Percentiles rank a stretch among this genome's conserved stretches.
Conservation (phyloP, 2,329 filamentous ascomycete species). For the Dactylellina parvicollis region DNA sequence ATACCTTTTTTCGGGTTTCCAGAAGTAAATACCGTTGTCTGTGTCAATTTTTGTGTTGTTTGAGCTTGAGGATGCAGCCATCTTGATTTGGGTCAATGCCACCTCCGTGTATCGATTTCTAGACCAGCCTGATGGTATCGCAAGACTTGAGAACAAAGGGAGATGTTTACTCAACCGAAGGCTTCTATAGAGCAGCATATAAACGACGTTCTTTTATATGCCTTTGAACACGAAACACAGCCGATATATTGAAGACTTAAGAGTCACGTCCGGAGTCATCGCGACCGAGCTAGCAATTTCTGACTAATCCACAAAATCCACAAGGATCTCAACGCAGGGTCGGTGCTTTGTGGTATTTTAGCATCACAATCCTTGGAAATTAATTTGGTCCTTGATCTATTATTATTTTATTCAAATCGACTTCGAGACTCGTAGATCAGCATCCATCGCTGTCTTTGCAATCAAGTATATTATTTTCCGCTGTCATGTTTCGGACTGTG, state of each 20-base stretch:
- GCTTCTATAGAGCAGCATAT: conserved; percentile 12
- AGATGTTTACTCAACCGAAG: conserved; percentile 17
- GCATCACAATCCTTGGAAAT: too few species aligned
- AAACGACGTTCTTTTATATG: conserved; percentile 16
- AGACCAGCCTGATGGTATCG: background rate
- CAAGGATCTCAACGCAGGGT: conserved; percentile 11
- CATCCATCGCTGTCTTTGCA: too few species aligned
- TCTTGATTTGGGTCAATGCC: conserved; percentile 25
- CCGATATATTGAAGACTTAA: conserved; percentile 39
- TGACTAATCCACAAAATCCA: background rate
- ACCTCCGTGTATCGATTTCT: background rate
- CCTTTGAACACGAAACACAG: background rate
- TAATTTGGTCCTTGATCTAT: too few species aligned
- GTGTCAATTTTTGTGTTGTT: conserved; percentile 40
- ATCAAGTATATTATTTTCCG: background rate
- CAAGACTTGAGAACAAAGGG: background rate
- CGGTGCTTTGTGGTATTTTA: too few species aligned
- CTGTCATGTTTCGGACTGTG: conserved; percentile 7
- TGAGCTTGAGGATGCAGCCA: conserved; percentile 44
- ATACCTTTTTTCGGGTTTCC: conserved; percentile 64
- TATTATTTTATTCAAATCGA: too few species aligned
- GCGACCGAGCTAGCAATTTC: background rate
- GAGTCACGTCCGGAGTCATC: conserved; percentile 4
- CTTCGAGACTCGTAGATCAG: too few species aligned
- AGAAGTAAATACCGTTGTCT: conserved; percentile 62